Conservation (phyloP, 106 monocot species). For the Acorus calamus region DNA sequence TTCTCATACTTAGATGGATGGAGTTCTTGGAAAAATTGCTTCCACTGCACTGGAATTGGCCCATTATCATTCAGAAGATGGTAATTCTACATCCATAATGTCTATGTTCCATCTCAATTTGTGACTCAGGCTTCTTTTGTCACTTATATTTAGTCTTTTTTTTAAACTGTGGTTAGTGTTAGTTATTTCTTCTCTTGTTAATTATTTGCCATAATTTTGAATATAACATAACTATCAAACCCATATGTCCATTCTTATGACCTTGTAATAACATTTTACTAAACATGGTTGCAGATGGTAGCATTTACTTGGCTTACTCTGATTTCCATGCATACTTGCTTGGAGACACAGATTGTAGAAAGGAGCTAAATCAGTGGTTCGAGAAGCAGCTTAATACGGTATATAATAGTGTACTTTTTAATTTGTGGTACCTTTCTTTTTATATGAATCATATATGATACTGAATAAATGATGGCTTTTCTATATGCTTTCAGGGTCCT, state of each 20-base stretch:
- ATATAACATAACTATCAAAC: background rate
- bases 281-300: constrained; percentile 42
- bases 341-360: constrained; percentile 77
- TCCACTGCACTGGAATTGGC: constrained; percentile 82
- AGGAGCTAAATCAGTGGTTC: constrained; percentile 87
- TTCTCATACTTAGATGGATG: constrained; percentile 64
- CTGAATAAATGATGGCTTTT: no score
- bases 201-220: background rate
- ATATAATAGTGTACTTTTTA: no score
- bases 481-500: constrained; percentile 47
- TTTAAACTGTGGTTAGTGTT: no score
- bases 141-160: no score
- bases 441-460: background rate
- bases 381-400: constrained; percentile 90
- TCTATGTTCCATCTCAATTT: no score
- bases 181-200: no score
- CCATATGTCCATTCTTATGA: background rate
- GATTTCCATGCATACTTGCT: constrained; percentile 65
- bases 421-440: background rate
- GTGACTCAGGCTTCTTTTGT: no score
- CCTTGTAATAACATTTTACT: constrained; percentile 7
- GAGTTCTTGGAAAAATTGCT: constrained; percentile 80
- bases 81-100: constrained; percentile 9
- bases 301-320: constrained; percentile 75
- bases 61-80: constrained; percentile 82